Evolutionary conservation across 2,329 filamentous ascomycete species (phyloP).

Genomic region (Penicillium olsonii): DNA sequence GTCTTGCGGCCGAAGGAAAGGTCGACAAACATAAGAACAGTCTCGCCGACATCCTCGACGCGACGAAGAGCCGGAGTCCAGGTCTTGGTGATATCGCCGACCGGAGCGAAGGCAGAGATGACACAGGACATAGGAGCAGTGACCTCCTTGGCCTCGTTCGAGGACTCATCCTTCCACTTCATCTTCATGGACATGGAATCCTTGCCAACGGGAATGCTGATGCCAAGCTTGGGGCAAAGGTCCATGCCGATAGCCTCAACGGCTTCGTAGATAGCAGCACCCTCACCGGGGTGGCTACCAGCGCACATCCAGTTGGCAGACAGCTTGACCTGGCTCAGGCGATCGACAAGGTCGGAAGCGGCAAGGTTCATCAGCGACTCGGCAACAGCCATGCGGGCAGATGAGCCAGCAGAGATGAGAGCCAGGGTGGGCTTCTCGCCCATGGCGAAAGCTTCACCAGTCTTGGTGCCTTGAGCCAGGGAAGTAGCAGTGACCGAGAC

Average conservation of each 20-base stretch:
- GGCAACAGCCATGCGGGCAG: constrained; percentile 92
- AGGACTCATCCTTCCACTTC: constrained; percentile 76
- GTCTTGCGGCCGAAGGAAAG: constrained; percentile 78
- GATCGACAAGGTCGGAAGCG: constrained; percentile 72
- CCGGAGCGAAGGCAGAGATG: constrained; percentile 85
- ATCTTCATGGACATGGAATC: constrained; percentile 99
- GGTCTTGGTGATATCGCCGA: constrained; percentile 78
- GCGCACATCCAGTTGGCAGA: constrained; percentile 99
- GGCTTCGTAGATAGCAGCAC: constrained; percentile 87
- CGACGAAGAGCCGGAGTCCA: constrained; percentile 91
- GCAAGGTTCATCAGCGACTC: constrained; percentile 93
- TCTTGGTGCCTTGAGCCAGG: constrained; percentile 69
- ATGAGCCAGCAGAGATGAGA: constrained; percentile 84
- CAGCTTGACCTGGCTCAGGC: constrained; percentile 76
- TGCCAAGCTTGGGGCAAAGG: constrained; percentile 82
- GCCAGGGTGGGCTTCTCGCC: constrained; percentile 89
- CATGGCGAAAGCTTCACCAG: constrained; percentile 97
- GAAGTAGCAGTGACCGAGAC: constrained; percentile 89
- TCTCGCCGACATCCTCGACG: constrained; percentile 84
- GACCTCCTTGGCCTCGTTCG: constrained; percentile 73
- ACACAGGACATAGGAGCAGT: constrained; percentile 89
- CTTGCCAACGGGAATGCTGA: constrained; percentile 95
- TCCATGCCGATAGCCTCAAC: constrained; percentile 92
- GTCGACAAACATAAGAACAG: constrained; percentile 86
- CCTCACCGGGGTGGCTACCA: constrained; percentile 89